phyloP scores from a whole-genome alignment of 2,329 filamentous ascomycete genomes.

The Mycocentrospora acerina region DNA sequence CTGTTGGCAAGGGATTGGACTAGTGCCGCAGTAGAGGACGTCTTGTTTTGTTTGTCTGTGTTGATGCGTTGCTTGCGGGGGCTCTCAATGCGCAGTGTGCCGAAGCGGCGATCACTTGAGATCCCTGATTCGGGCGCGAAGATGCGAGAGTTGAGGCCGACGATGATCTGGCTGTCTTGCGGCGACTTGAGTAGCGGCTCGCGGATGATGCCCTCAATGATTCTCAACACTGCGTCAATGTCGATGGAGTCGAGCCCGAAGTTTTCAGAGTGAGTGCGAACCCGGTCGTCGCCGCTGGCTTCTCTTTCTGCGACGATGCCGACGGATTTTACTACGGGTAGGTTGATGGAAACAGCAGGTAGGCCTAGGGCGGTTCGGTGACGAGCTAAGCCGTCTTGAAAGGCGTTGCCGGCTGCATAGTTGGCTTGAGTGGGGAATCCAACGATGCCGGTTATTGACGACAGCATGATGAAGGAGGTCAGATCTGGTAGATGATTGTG shows the following conservation, averaged over 20 bases:
- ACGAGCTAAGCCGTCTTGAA: conserved; percentile 22
- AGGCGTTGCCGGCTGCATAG: conserved; percentile 25
- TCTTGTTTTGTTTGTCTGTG: too few relatives aligned
- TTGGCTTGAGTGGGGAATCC: conserved; percentile 19
- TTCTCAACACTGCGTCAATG: too few relatives aligned
- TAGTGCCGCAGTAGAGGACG: too few relatives aligned
- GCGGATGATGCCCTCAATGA: neutral
- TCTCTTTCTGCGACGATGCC: conserved; percentile 28
- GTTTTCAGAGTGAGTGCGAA: too few relatives aligned
- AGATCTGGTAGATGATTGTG: conserved; percentile 16
- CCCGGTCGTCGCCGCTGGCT: conserved; percentile 1
- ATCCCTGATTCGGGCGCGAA: too few relatives aligned
- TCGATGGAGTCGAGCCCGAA: too few relatives aligned
- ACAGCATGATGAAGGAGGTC: conserved; percentile 27
- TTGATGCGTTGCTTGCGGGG: too few relatives aligned
- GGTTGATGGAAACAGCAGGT: conserved; percentile 41
- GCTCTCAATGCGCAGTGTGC: neutral
- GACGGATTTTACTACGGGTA: conserved; percentile 16
- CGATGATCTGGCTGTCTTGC: neutral
- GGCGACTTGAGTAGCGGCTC: conserved; percentile 1
- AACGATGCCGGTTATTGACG: conserved; percentile 19
- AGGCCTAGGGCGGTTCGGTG: conserved; percentile 16
- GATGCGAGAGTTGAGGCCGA: too few relatives aligned
- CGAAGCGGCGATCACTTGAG: neutral
- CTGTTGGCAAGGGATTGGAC: too few relatives aligned